Evolutionary conservation across 768 basidiomycete genomes (phyloP).

Genomic region (Saitozyma podzolica): DNA sequence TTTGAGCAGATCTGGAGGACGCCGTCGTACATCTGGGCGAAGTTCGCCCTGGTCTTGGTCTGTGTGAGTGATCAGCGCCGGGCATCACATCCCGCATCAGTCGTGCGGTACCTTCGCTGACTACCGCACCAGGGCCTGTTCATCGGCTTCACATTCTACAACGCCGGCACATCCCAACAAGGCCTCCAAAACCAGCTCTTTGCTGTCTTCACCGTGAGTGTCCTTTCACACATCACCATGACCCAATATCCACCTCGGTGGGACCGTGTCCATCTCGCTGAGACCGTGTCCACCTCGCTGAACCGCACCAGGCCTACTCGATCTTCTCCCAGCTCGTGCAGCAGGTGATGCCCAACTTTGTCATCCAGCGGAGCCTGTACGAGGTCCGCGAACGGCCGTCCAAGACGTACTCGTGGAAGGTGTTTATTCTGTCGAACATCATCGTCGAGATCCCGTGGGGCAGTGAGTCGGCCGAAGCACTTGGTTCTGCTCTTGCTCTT

Average conservation of each 20-base stretch:
- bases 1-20: slow-evolving; percentile 55
- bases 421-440: slow-evolving; percentile 53
- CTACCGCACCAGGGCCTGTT: slow-evolving; percentile 26
- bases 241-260: slow-evolving; percentile 3
- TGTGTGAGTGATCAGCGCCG: slow-evolving; percentile 21
- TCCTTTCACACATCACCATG: neutral
- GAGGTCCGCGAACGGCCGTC: slow-evolving; percentile 52
- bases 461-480: slow-evolving; percentile 7
- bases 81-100: neutral
- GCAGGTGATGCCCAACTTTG: slow-evolving; percentile 53
- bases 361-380: slow-evolving; percentile 49
- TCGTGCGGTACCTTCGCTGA: neutral
- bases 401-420: slow-evolving; percentile 52
- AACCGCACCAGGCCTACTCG: slow-evolving; percentile 41
- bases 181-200: slow-evolving; percentile 53
- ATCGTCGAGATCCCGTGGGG: slow-evolving; percentile 43
- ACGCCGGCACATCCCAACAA: slow-evolving; percentile 46
- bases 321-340: slow-evolving; percentile 52
- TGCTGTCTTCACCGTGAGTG: slow-evolving; percentile 43
- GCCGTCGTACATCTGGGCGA: slow-evolving; percentile 53
- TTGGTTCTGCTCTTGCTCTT: neutral
- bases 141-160: slow-evolving; percentile 54
- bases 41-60: slow-evolving; percentile 45
- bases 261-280: slow-evolving; percentile 12
- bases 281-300: slow-evolving; percentile 11